These are phyloP conservation scores for Mytilinidion resinicola DNA, from an alignment of 495 filamentous ascomycete species.

Conservation along the genomic window DNA sequence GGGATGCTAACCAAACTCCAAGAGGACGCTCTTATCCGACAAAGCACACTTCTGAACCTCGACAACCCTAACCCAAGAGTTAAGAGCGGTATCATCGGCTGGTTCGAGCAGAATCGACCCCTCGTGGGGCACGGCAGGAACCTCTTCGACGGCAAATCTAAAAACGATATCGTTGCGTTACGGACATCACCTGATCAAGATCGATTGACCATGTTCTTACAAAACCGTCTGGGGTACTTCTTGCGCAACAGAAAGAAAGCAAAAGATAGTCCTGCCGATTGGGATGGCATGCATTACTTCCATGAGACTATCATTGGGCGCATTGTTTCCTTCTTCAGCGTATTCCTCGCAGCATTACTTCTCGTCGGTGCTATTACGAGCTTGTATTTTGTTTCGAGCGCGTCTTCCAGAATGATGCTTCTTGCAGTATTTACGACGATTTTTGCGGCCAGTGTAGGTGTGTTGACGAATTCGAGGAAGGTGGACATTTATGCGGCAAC, in stretches of 20 bases:
- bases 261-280: slow-evolving; percentile 3
- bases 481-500: slow-evolving; percentile 25
- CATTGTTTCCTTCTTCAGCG: slow-evolving; percentile 14
- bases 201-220: slow-evolving; percentile 12
- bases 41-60: slow-evolving; percentile 11
- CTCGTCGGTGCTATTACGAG: slow-evolving; percentile 21
- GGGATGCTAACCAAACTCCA: not conserved
- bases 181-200: slow-evolving; percentile 13
- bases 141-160: slow-evolving; percentile 8
- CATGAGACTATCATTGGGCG: slow-evolving; percentile 8
- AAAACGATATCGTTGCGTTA: slow-evolving; percentile 10
- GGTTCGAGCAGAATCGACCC: slow-evolving; percentile 12
- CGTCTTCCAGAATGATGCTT: slow-evolving; percentile 2
- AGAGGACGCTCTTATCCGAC: slow-evolving; percentile 18
- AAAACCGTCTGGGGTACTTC: slow-evolving; percentile 12
- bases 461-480: slow-evolving; percentile 20
- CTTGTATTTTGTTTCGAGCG: slow-evolving; percentile 17
- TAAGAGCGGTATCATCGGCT: slow-evolving; percentile 4
- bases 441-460: slow-evolving; percentile 14
- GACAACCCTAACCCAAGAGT: slow-evolving; percentile 10
- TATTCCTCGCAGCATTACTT: slow-evolving; percentile 11
- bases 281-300: slow-evolving; percentile 17
- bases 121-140: slow-evolving; percentile 10
- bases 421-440: slow-evolving; percentile 19
- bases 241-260: slow-evolving; percentile 2